Evolutionary conservation across 768 basidiomycete genomes (phyloP), one percentile per base, ranked within the genome.

Genomic region (Mycena capillaripes): DNA sequence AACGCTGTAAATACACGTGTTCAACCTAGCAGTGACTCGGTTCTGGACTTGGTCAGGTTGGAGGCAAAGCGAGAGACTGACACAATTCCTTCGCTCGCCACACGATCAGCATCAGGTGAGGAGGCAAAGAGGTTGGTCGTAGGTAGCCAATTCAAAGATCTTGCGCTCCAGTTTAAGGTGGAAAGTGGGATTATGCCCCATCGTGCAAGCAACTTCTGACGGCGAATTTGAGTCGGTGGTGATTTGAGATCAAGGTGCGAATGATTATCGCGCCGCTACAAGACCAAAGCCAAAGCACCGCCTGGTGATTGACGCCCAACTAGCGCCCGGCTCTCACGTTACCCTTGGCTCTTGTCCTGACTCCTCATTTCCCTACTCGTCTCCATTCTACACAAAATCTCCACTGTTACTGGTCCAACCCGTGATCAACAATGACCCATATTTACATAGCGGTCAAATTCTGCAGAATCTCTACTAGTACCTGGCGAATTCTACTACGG

Each of bases 121-220:
- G 36, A 66, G n/a, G n/a, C n/a, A n/a, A n/a, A n/a, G n/a, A 29
- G 42, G 23, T n/a, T n/a, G n/a, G n/a, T n/a, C n/a, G n/a, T n/a
- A n/a, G n/a, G n/a, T n/a, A n/a, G n/a, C n/a, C n/a, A 66, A 56
- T 44, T 66, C 56, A 34, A 66, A 66, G 23, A 66, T 66, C 27
- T 34, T 32, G 12, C 56, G 55, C 55, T 66, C 42, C 27, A 66
- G 23, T 34, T 66, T n/a, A 21, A 25, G 27, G 40, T 38, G 66
- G 29, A 58, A 34, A n/a, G n/a, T n/a, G 7, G 19, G 36, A 7
- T 19, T 34, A 34, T 32, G 32, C 32, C 53, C 53, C 53, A 56
- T 56, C 17, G 53, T 56, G 29, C 53, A 34, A 34, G 17, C 30
- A 34, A 34, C 30, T 56, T 56, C 53, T n/a, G 53, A 56, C 53